Evolutionary conservation across 2,329 filamentous ascomycete genomes (phyloP), one percentile per base, ranked within the genome.

Genomic region (Colletotrichum caudatum): DNA sequence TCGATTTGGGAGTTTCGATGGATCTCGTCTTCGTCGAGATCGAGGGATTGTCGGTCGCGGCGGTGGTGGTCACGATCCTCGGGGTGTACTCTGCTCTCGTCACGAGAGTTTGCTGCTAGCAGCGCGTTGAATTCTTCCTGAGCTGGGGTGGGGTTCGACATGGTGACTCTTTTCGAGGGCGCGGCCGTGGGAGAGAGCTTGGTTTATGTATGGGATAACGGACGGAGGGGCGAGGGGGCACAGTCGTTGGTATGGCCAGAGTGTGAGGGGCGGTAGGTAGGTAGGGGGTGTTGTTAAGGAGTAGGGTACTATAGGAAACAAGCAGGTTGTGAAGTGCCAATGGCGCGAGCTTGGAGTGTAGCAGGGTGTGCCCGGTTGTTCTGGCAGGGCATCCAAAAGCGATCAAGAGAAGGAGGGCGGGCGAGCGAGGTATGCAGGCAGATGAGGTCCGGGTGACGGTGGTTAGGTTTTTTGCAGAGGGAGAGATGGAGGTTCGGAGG

Each of bases 61-160:
- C 78, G 76, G 61, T 77, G 77, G 68, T 85, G 83, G 81, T 88
- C 83, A 74, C 86, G 83, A 77, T 89, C 88, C 79, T 93, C 90
- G 41, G 87, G 88, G 73, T 91, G 91, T 74, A 84, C 74, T 78
- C 78, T 81, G 79, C 79, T 78, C 73, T 75, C 74, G 63, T 79
- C 80, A 48, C 81, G 81, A 62, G 82, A 85, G 76, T 89, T 90
- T 76, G 88, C 89, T 74, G 86, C 84, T 73, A 93, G 81, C 69
- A 92, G 86, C 74, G 83, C 81, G 80, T 91, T 87, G 80, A 91
- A 92, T 81, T 93, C 90, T 83, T 91, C 89, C 80, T 91, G 88
- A 63, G 90, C 90, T 69, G 88, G 84, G 66, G 89, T 90, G 62
- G 81, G 82, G 74, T 84, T 82, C 74, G 86, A 82, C 88, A 90